Base-by-base conservation (phyloP, 106 monocot genomes). In the Dendrobium nobile region DNA sequence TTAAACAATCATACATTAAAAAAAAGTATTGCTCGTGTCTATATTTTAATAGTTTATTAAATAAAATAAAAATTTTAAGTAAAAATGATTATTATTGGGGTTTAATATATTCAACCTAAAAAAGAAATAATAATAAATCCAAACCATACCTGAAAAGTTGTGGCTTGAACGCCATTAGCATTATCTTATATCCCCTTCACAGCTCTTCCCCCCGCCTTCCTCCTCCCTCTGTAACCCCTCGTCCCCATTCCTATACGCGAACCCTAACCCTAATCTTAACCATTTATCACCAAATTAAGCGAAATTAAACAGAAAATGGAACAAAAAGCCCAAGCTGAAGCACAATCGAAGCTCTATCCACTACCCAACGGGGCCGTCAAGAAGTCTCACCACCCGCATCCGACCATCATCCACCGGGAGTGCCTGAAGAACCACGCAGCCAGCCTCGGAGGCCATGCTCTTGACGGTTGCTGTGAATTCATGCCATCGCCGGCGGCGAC, bases 341-440 rank as follows among this genome's bases (percentile, higher is more conserved):
- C n/a, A 18, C 16, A 9, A 18, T 17, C 44, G 44, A 74, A 74
- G 31, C 41, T 3, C 6, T 44, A 18, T 31, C 19, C 43, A 4
- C 43, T 74, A 43, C 19, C 74, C 8, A 74, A 74, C 74, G 74
- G 74, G 43, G 41, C 0, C 42, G 43, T 31, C 4, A 74, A 74
- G 43, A 43, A 44, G 74, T 24, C n/a, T 15, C 45, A 8, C 48
- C 22, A 8, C 17, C 77, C 77, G 17, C 11, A 17, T 0, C 27
- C 24, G 51, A 26, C 28, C 43, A 41, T 75, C 13, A 7, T 40
- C 27, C 92, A 92, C 86, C 61, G 84, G 3, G 91, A 94, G 80
- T 94, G 94, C 85, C 81, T 88, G 24, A 89, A 85, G 86, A 94
- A 94, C 86, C 94, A 94, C 80, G 94, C 94, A 1, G 94, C 94